Evolutionary conservation across 305 asterid genomes (phyloP), one percentile per base, ranked within the genome.

Genomic region (Fraxinus platypoda): DNA sequence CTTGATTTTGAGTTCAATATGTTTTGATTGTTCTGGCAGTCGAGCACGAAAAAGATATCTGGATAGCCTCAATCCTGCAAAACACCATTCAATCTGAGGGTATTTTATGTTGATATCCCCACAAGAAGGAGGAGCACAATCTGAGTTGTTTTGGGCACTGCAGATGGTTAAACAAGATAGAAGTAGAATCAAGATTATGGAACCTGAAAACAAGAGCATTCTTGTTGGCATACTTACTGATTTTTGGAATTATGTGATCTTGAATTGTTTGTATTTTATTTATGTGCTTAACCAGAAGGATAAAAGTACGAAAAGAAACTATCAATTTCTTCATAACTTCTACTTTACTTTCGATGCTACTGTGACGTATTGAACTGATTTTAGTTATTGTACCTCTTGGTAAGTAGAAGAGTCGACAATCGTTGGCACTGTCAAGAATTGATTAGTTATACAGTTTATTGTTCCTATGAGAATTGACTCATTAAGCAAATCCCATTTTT

Each of bases 101-200:
- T 80, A 83, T 85, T 78, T 88, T 33, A 88, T 82, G 74, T n/a
- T 6, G 41, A 84, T 62, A 23, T 71, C 72, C 13, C 91, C 88
- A 66, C 91, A 88, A 3, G 54, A 86, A 38, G 91, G 86, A 46
- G 86, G 38, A 64, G 17, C 37, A 81, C 88, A 82, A 80, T 8
- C 17, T 30, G 88, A 79, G 70, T 8, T 79, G 54, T 72, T 85
- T 75, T 76, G 62, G 13, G 81, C 86, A 76, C 35, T 79, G 84
- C 81, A 81, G 33, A 4, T 76, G 30, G 46, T 28, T 25, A 68
- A n/a, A 34, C 13, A 84, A 28, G 75, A 79, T 21, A 80, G 59
- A 62, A 78, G 78, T 11, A 87, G 83, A 71, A 81, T 21, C 34
- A 83, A 70, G 77, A 75, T 72, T 35, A 57, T 38, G 26, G 19